Evolutionary conservation across 768 basidiomycete species (phyloP).

Genomic region (Strobilomyces echinocephalus): DNA sequence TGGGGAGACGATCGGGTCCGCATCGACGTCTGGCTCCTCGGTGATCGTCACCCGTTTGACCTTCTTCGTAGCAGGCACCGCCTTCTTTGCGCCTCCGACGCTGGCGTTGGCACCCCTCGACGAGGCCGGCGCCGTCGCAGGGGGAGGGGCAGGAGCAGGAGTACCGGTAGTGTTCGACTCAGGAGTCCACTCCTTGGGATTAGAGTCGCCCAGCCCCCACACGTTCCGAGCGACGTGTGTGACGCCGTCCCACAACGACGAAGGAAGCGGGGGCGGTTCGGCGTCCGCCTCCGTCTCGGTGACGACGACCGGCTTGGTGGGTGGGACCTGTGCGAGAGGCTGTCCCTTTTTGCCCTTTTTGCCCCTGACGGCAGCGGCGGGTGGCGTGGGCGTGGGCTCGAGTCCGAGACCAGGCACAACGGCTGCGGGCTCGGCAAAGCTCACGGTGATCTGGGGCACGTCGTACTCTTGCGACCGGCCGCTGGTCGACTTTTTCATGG

Average conservation of each 20-base stretch:
- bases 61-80: slow-evolving; percentile 11
- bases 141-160: neutral
- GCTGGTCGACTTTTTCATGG: slow-evolving; percentile 27
- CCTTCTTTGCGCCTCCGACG: slow-evolving; percentile 12
- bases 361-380: slow-evolving; percentile 8
- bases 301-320: slow-evolving; percentile 12
- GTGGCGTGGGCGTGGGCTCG: slow-evolving; percentile 11
- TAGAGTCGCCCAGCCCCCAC: neutral
- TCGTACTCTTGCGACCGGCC: slow-evolving; percentile 24
- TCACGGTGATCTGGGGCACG: slow-evolving; percentile 26
- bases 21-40: slow-evolving; percentile 26
- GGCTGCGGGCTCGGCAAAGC: slow-evolving; percentile 12
- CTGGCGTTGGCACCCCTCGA: neutral
- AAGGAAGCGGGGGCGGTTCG: slow-evolving; percentile 17
- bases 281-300: slow-evolving; percentile 13
- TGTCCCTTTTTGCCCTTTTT: slow-evolving; percentile 27
- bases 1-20: slow-evolving; percentile 16
- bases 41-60: slow-evolving; percentile 24
- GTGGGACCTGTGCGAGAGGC: slow-evolving; percentile 8
- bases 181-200: neutral
- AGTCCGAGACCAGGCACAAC: neutral
- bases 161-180: neutral
- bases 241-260: slow-evolving; percentile 18
- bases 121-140: neutral
- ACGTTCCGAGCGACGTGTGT: slow-evolving; percentile 10